phyloP scores from a whole-genome alignment of 192 early-diverging fungal species.

The Lobulomyces angularis region DNA sequence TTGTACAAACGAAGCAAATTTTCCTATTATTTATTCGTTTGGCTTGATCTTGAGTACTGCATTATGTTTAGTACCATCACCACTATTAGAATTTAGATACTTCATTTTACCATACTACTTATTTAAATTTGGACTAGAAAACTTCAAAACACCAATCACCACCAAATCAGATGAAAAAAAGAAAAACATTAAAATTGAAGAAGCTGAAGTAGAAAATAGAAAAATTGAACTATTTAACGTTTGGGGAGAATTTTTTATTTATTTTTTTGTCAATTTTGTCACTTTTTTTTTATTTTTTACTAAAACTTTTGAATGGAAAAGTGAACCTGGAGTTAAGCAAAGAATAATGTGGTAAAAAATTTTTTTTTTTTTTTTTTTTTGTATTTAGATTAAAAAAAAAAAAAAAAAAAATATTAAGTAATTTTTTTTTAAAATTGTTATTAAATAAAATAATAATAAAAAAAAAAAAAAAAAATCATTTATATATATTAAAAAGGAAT shows the following conservation, averaged over 20 bases:
- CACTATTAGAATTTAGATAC: conserved; percentile 89
- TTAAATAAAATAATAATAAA: no score
- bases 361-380: no score
- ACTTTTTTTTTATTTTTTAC: conserved; percentile 67
- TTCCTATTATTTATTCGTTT: conserved; percentile 40
- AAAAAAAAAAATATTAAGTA: no score
- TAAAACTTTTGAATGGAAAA: conserved; percentile 61
- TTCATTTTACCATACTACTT: conserved; percentile 80
- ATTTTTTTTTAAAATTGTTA: no score
- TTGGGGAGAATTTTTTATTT: conserved; percentile 32
- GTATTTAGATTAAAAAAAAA: no score
- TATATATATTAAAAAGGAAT: no score
- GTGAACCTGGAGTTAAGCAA: conserved; percentile 54
- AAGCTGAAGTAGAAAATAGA: background rate
- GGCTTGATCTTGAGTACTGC: conserved; percentile 37
- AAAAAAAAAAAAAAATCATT: no score
- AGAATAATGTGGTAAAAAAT: conserved; percentile 93
- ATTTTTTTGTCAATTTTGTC: conserved; percentile 42
- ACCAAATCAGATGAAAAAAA: no score
- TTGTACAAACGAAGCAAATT: conserved; percentile 15
- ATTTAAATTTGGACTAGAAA: conserved; percentile 49
- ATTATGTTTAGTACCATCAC: conserved; percentile 72
- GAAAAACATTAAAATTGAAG: no score
- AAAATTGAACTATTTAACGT: no score
- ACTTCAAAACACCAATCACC: conserved; percentile 1